Base-by-base conservation (phyloP, 352 stramenopile species). In the Globisporangium cylindrosporum region DNA sequence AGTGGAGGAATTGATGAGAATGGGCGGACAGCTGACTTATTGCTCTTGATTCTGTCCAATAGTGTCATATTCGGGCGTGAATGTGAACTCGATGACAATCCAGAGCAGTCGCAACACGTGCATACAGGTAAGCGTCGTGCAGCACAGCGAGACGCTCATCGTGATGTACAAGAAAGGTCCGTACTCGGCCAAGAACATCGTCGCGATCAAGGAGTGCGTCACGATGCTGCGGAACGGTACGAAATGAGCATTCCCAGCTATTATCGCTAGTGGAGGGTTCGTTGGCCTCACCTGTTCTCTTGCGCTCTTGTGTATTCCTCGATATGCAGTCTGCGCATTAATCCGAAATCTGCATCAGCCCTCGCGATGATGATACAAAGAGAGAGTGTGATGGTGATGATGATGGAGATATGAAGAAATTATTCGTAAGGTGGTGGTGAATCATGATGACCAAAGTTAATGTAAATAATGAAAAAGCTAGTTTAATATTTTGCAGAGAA, bases 111-210 rank as follows among this genome's bases (percentile, higher is more conserved):
- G 87, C 7, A 94, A 93, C 32, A 93, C 86, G 49, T 90, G 89
- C 54, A 94, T 97, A 68, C 83, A 97, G 69, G 82, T 98, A 56
- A 90, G 88, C 67, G 84, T 86, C 32, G 88, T 98, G 36, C 83
- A 95, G 62, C 71, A 83, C 49, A 85, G 75, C 48, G 84, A 89
- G 56, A 90, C 88, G 29, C 73, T 98, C 25, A 91, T 98, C 62
- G 86, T 96, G 48, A 80, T 84, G 67, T 94, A 95, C 74, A 94
- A 92, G 74, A 96, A 97, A 69, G 81, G 79, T 27, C 73, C 77
- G 36, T 74, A 90, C 34, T 76, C 77, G 8, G 71, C 77, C 8
- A 84, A 88, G 59, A 94, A 94, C 69, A 80, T 86, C 48, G 76
- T 73, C 25, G 80, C 86, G 72, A 93, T 96, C 80, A 80, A 92